Percentiles rank a stretch among this genome's conserved stretches.
phyloP scores from a whole-genome alignment of 257 asterid species.

The Forsythia suspensa region DNA sequence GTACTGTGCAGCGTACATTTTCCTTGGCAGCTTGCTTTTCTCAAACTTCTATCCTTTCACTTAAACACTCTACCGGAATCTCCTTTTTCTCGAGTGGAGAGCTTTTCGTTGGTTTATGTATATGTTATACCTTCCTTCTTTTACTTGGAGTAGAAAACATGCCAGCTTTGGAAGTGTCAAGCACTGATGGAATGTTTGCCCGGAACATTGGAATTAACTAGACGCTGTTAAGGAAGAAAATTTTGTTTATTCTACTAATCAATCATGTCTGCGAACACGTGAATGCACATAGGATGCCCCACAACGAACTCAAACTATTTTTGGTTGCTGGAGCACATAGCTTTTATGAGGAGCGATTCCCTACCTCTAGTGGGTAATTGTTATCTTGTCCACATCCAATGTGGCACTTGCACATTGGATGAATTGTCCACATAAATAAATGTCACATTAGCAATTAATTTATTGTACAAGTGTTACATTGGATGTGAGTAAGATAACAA shows the following conservation, averaged over 20 bases:
- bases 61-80: conserved; percentile 19
- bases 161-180: neutral
- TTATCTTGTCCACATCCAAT: no score
- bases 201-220: no score
- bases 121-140: neutral
- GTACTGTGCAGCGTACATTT: conserved; percentile 68
- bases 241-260: no score
- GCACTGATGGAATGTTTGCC: neutral
- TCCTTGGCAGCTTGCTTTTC: conserved; percentile 83
- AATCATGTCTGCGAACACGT: neutral
- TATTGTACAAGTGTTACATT: no score
- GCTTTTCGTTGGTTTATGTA: neutral
- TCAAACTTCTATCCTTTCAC: conserved; percentile 94
- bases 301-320: no score
- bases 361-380: no score
- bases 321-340: neutral
- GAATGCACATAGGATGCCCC: no score
- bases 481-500: no score
- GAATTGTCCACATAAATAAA: no score
- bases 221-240: no score
- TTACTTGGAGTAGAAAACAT: neutral
- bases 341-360: neutral
- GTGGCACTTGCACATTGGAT: no score
- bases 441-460: no score
- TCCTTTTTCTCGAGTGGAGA: neutral